phyloP scores from a whole-genome alignment of 2,329 filamentous ascomycete species.

The Microdochium trichocladiopsis region DNA sequence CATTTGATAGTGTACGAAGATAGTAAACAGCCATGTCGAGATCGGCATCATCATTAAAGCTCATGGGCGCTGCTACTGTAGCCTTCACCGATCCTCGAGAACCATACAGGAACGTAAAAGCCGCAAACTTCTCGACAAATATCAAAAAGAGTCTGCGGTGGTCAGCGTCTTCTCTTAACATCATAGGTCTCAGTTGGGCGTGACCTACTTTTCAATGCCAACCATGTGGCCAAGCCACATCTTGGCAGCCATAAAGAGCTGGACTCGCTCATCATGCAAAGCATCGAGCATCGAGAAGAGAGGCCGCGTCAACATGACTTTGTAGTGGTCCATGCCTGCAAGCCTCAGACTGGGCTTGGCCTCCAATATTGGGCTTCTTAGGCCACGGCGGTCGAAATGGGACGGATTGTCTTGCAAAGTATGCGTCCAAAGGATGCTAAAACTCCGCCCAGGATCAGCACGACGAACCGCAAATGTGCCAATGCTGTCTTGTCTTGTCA shows the following conservation, averaged over 20 bases:
- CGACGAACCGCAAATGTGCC: constrained; percentile 39
- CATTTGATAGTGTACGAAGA: constrained; percentile 64
- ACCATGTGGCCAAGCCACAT: constrained; percentile 69
- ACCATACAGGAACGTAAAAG: constrained; percentile 43
- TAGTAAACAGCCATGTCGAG: constrained; percentile 74
- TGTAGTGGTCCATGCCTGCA: constrained; percentile 54
- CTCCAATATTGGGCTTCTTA: constrained; percentile 27
- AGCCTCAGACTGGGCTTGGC: constrained; percentile 29
- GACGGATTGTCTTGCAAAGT: constrained; percentile 54
- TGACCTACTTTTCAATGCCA: constrained; percentile 53
- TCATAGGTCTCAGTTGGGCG: background rate
- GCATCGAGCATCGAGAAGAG: constrained; percentile 77
- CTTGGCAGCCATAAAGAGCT: constrained; percentile 69
- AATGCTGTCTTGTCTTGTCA: constrained; percentile 47
- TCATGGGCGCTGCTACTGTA: constrained; percentile 15
- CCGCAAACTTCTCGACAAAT: constrained; percentile 50
- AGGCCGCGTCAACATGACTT: constrained; percentile 72
- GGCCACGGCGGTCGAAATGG: constrained; percentile 29
- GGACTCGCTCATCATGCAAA: constrained; percentile 63
- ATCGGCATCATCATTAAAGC: constrained; percentile 54
- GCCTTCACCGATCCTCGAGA: constrained; percentile 12
- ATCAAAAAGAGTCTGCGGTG: constrained; percentile 49
- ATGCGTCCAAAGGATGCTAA: constrained; percentile 78
- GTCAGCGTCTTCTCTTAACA: background rate
- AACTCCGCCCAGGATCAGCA: constrained; percentile 60